Base-by-base conservation (phyloP, 2,329 filamentous ascomycete species). In the Fusarium fracticaudum region DNA sequence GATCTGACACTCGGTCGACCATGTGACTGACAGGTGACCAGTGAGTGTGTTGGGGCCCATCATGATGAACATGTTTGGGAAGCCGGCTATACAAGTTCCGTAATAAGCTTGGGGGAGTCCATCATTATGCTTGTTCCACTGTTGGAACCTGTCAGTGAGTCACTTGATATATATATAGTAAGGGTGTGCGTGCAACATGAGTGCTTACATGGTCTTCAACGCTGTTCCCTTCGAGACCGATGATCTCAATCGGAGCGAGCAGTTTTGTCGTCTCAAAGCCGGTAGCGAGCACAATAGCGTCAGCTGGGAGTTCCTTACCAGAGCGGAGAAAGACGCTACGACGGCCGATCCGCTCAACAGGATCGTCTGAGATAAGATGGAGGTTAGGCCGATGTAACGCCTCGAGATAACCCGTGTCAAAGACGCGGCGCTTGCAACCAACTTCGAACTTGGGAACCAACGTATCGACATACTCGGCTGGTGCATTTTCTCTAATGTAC, bases 11-110 rank as follows among this genome's bases (percentile, higher is more conserved):
- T 53, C 48, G 8, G 48, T 53, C n/a, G 48, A 53, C 48, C 48
- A 53, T 26, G 48, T 53, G 24, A 53, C 48, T 10, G 48, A 53
- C 17, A 53, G 17, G 13, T 53, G 48, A 20, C 48, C 48, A 3
- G 48, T 53, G 4, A 53, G 48, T 24, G 48, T 53, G 48, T 53
- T 53, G 31, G 48, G 48, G 11, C 48, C 48, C 48, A 53, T 53
- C 48, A 53, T 53, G 17, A 53, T 53, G 48, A 53, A 53, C 48
- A 53, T 53, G 31, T 53, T 53, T 24, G 48, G 48, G 12, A 53
- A 53, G 2, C 48, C 31, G 48, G 48, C 48, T 4, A 53, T 26
- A 11, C 48, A 53, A 20, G 48, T 53, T 3, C 48, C 48, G n/a
- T 53, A 53, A 6, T 53, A 53, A 10, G 48, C 48, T 20, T 26